Conservation (phyloP, 306 rosid species). For the Pachyrhizus erosus region DNA sequence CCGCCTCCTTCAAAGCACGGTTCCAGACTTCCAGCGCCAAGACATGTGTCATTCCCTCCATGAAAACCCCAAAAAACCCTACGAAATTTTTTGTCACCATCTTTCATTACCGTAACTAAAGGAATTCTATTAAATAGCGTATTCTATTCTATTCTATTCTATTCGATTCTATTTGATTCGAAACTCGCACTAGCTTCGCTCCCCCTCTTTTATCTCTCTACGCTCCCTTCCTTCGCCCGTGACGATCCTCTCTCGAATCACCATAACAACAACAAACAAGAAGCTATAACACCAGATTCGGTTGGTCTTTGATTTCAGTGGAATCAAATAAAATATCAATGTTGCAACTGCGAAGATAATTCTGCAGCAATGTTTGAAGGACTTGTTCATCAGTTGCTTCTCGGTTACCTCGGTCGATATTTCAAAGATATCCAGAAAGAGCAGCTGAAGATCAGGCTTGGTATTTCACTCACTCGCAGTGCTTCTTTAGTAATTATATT, state of each 20-base stretch:
- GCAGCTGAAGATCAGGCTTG: constrained; percentile 86
- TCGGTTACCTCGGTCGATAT: constrained; percentile 82
- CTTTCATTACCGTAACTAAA: neutral
- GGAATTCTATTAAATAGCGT: too few species aligned
- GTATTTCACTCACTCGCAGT: constrained; percentile 44
- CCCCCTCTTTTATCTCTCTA: neutral
- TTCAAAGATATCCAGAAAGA: constrained; percentile 86
- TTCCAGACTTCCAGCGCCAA: neutral
- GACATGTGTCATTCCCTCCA: neutral
- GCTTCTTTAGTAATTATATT: constrained; percentile 13
- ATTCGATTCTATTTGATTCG: neutral
- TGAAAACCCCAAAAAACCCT: constrained; percentile 1
- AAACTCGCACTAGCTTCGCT: neutral
- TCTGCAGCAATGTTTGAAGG: constrained; percentile 77
- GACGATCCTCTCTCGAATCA: neutral
- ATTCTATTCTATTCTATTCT: too few species aligned
- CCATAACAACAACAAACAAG: neutral
- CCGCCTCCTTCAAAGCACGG: neutral
- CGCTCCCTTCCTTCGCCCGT: neutral
- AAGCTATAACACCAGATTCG: neutral
- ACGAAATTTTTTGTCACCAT: neutral
- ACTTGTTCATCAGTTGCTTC: constrained; percentile 75
- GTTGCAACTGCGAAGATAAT: constrained; percentile 30
- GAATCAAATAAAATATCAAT: constrained; percentile 25
- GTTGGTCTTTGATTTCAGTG: constrained; percentile 44